Evolutionary conservation across 2,329 filamentous ascomycete genomes (phyloP).

Genomic region (Aspergillus bombycis): DNA sequence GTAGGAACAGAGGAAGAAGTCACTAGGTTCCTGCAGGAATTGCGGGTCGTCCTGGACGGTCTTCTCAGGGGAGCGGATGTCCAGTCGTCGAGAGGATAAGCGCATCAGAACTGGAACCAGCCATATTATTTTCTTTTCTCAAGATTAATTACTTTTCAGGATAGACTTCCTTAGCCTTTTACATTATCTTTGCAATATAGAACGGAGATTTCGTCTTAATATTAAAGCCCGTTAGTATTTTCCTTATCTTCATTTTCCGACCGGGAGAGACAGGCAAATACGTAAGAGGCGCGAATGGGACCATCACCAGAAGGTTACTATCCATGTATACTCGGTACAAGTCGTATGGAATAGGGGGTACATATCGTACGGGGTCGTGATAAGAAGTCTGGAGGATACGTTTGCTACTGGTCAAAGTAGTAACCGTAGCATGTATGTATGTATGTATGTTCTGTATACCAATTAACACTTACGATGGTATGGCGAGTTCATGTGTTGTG

Average conservation of each 20-base stretch:
- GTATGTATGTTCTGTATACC: no score
- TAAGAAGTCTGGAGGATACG: no score
- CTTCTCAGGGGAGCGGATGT: constrained; percentile 46
- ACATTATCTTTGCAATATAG: constrained; percentile 6
- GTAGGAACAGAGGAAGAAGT: constrained; percentile 89
- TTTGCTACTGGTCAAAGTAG: no score
- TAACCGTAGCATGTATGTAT: no score
- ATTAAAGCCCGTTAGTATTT: background rate
- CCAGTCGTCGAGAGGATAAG: constrained; percentile 22
- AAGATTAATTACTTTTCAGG: background rate
- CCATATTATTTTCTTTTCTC: background rate
- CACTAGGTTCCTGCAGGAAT: constrained; percentile 71
- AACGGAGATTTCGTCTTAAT: background rate
- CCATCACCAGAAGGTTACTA: background rate
- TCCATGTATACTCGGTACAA: no score
- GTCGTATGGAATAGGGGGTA: no score
- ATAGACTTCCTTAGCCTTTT: constrained; percentile 7
- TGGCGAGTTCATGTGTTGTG: no score
- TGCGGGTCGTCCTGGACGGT: constrained; percentile 57
- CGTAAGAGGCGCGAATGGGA: background rate
- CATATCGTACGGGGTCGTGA: no score
- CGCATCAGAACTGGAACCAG: background rate
- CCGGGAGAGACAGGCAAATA: background rate
- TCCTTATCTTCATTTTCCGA: background rate
- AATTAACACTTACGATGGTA: no score